phyloP scores from a whole-genome alignment of 495 filamentous ascomycete species.

The Lasiosphaeris hirsuta region DNA sequence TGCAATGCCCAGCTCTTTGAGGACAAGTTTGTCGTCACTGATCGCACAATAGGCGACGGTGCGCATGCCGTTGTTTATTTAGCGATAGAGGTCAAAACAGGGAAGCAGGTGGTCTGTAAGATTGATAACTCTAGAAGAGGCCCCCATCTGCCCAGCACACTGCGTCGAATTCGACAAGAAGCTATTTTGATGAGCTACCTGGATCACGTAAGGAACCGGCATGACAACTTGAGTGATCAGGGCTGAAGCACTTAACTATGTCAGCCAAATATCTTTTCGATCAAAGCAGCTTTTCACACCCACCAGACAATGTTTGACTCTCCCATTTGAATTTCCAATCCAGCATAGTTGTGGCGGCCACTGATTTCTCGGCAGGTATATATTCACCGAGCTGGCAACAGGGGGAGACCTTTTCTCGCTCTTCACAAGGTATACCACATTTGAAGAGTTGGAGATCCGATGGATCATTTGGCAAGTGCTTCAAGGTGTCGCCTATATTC shows the following conservation, averaged over 20 bases:
- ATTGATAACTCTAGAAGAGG: slow-evolving; percentile 33
- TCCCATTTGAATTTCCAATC: neutral
- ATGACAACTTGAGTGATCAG: neutral
- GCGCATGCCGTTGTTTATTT: slow-evolving; percentile 81
- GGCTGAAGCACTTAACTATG: neutral
- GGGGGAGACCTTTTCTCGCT: slow-evolving; percentile 60
- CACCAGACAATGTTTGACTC: slow-evolving; percentile 49
- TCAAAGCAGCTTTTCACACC: slow-evolving; percentile 53
- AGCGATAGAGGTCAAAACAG: slow-evolving; percentile 63
- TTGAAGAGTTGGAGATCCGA: slow-evolving; percentile 70
- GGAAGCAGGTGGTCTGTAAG: slow-evolving; percentile 79
- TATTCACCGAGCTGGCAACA: slow-evolving; percentile 64
- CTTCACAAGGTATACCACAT: slow-evolving; percentile 41
- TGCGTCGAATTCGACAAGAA: slow-evolving; percentile 43
- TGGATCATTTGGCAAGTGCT: slow-evolving; percentile 81
- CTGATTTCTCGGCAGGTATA: slow-evolving; percentile 46
- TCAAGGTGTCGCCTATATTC: slow-evolving; percentile 73
- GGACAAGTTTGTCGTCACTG: slow-evolving; percentile 46
- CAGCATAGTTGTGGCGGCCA: neutral
- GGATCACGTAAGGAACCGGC: slow-evolving; percentile 50
- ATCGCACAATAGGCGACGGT: slow-evolving; percentile 72
- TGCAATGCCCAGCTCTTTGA: slow-evolving; percentile 40
- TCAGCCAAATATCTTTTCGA: slow-evolving; percentile 60
- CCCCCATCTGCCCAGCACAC: slow-evolving; percentile 3
- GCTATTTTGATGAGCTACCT: slow-evolving; percentile 54